phyloP scores from a whole-genome alignment of 371 early-diverging fungal species.

The Mortierella sp. region DNA sequence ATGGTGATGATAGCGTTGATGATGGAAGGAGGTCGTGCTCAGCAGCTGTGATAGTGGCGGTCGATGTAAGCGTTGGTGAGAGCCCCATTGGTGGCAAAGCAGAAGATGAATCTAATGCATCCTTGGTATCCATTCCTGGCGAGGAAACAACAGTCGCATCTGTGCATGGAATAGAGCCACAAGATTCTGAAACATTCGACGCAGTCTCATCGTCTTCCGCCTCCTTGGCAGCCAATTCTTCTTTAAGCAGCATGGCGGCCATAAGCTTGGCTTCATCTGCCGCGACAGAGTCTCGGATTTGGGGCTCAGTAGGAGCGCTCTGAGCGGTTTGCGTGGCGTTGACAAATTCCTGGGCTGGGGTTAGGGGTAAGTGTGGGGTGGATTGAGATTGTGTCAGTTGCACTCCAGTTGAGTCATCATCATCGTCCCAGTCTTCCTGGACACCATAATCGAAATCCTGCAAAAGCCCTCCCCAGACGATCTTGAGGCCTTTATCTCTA shows the following conservation, averaged over 20 bases:
- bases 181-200: conserved; percentile 28
- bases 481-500: conserved; percentile 45
- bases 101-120: conserved; percentile 15
- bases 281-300: neutral
- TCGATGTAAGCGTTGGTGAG: conserved; percentile 8
- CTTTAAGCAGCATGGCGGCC: conserved; percentile 29
- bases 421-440: conserved; percentile 28
- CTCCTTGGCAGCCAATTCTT: conserved; percentile 22
- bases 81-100: conserved; percentile 34
- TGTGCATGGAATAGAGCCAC: conserved; percentile 32
- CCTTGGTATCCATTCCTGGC: conserved; percentile 39
- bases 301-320: conserved; percentile 19
- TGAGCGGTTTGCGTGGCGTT: conserved; percentile 8
- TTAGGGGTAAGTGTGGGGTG: conserved; percentile 6
- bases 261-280: conserved; percentile 33
- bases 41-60: conserved; percentile 4
- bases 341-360: conserved; percentile 44
- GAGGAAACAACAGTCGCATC: conserved; percentile 40
- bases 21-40: conserved; percentile 3
- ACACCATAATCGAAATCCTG: conserved; percentile 26
- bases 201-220: conserved; percentile 33
- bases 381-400: neutral
- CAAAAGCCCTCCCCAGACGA: conserved; percentile 49
- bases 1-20: neutral
- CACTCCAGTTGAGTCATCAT: neutral